Evolutionary conservation across 2,329 filamentous ascomycete species (phyloP).

Genomic region (Teratosphaeria destructans): DNA sequence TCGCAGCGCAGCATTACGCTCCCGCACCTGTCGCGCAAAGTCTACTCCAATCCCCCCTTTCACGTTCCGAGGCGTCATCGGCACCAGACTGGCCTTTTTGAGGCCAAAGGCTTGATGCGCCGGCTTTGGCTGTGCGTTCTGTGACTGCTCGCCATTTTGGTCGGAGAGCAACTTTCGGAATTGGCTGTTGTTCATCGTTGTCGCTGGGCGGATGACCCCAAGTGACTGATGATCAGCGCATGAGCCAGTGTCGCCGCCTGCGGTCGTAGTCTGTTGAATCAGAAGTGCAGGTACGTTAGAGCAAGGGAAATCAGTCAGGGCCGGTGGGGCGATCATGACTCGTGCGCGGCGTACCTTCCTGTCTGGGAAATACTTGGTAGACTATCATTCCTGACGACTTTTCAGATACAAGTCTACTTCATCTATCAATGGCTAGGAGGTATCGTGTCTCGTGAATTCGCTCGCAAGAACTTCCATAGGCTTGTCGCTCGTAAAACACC

Average conservation of each 20-base stretch:
- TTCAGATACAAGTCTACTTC: neutral
- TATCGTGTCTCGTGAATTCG: neutral
- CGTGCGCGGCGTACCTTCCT: neutral
- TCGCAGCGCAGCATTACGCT: slow-evolving; percentile 48
- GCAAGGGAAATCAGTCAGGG: too few species aligned
- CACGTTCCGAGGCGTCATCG: slow-evolving; percentile 81
- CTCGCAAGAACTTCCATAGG: neutral
- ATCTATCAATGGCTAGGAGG: neutral
- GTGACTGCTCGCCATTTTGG: slow-evolving; percentile 19
- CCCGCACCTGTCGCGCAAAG: slow-evolving; percentile 76
- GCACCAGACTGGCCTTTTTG: slow-evolving; percentile 44
- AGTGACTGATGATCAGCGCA: neutral
- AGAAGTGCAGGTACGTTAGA: too few species aligned
- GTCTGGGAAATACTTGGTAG: neutral
- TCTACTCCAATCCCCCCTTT: slow-evolving; percentile 45
- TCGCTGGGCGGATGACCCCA: neutral
- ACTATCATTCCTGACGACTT: neutral
- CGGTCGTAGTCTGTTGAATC: too few species aligned
- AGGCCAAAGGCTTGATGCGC: slow-evolving; percentile 15
- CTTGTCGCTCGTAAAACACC: neutral
- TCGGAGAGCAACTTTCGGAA: slow-evolving; percentile 70
- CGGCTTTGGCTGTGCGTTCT: neutral
- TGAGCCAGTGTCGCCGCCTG: neutral
- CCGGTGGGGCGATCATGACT: neutral
- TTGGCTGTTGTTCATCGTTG: slow-evolving; percentile 86